Evolutionary conservation across 352 stramenopile genomes (phyloP).

Genomic region (Globisporangium barbulae): DNA sequence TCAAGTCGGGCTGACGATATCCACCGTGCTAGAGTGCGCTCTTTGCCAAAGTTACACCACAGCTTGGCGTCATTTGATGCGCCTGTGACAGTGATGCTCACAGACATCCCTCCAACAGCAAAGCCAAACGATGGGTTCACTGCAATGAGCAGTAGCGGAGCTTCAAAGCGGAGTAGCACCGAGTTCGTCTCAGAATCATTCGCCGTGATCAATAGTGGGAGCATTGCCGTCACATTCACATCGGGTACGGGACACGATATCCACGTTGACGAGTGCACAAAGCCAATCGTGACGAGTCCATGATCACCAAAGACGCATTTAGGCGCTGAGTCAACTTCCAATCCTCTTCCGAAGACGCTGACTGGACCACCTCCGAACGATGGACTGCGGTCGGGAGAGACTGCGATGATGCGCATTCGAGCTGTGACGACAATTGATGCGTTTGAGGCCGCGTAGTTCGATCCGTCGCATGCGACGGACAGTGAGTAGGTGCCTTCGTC

Average conservation of each 20-base stretch:
- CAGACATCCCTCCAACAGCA: constrained; percentile 21
- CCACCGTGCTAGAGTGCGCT: constrained; percentile 13
- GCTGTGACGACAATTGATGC: constrained; percentile 16
- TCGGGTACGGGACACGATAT: constrained; percentile 18
- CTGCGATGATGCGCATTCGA: constrained; percentile 21
- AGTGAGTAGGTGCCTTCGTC: constrained; percentile 21
- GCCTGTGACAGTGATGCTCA: constrained; percentile 21
- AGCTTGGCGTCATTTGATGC: constrained; percentile 8
- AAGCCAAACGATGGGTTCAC: constrained; percentile 29
- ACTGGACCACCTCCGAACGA: constrained; percentile 20
- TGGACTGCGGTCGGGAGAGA: constrained; percentile 21
- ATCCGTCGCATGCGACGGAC: constrained; percentile 34
- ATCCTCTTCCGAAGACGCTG: constrained; percentile 24
- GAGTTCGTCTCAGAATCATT: constrained; percentile 25
- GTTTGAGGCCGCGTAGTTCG: constrained; percentile 28
- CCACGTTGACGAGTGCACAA: constrained; percentile 16
- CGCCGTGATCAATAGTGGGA: constrained; percentile 23
- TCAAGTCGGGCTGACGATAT: constrained; percentile 17
- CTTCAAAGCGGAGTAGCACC: constrained; percentile 31
- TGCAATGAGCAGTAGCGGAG: constrained; percentile 18
- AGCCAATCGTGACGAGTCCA: neutral
- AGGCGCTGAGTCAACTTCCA: constrained; percentile 3
- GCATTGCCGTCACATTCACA: constrained; percentile 9
- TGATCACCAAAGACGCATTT: constrained; percentile 27
- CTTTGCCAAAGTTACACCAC: constrained; percentile 31